Base-by-base conservation (phyloP, 225 moss, liverwort and hornwort species). In the Straminergon stramineum region DNA sequence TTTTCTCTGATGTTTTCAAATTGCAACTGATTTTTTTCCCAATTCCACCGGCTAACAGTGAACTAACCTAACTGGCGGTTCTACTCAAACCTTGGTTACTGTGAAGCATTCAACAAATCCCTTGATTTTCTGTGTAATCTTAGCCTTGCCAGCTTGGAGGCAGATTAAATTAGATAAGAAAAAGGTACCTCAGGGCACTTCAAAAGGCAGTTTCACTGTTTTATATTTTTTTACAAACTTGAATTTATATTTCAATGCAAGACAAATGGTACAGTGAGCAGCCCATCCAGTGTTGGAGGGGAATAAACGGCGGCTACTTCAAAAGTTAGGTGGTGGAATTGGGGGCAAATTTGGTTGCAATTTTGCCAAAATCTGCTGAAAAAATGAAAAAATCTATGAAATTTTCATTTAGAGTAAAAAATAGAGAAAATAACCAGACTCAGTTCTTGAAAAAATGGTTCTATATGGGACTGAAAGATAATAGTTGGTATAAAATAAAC, bases 371-470 rank as follows among this genome's bases (percentile, higher is more conserved):
- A 43, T 43, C 1, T 0, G 8, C 5, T 15, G 43, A 71, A n/a
- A 22, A 9, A 21, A n/a, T 26, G 27, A 27, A 71, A n/a, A 15
- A 15, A 26, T 15, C 9, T 16, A 27, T 5, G 23, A 15, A 70
- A 8, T 41, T 24, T 41, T 8, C 8, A 41, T 26, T 71, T 15
- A 15, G 41, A 27, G 1, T 73, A 9, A 43, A 73, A 41, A 15
- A 16, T 27, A 43, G 5, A 14, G 3, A 9, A 71, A 71, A 27
- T 15, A 15, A 41, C 2, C 1, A 7, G 3, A 71, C 9, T 43
- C 0, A 0, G 0, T 27, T 15, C 3, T 43, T 71, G 2, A 70
- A 71, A 71, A 15, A 71, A 0, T 27, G 0, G 5, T 27, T 22
- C 5, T 0, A 27, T 43, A 27, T 43, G 2, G 27, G 3, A 39